A percentile compares a stretch with the other conserved stretches of the same genome.
Evolutionary conservation across 75 land plant genomes (phyloP).

Genomic region (Adiantum capillusveneris): DNA sequence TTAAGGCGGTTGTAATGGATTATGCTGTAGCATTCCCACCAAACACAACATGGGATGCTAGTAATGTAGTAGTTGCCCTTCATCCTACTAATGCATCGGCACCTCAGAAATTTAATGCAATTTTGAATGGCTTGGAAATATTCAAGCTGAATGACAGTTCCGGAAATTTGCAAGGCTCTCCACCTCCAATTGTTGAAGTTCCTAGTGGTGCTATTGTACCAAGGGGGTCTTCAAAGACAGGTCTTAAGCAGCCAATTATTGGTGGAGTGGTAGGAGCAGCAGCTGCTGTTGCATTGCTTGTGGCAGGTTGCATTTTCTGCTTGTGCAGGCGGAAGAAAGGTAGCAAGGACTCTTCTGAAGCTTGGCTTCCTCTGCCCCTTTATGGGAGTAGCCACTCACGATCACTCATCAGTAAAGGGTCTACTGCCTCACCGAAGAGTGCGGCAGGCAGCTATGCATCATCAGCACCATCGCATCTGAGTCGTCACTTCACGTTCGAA

Average conservation of each 20-base stretch:
- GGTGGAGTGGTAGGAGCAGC: constrained; percentile 30
- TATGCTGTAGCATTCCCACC: background rate
- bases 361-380: constrained; percentile 59
- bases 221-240: background rate
- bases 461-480: constrained; percentile 47
- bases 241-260: background rate
- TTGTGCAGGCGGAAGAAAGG: background rate
- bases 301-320: background rate
- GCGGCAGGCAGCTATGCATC: constrained; percentile 64
- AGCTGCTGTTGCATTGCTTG: constrained; percentile 11
- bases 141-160: constrained; percentile 43
- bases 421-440: constrained; percentile 45
- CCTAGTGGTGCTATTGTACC: background rate
- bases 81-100: constrained; percentile 9
- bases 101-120: constrained; percentile 30
- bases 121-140: constrained; percentile 71
- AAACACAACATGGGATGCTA: background rate
- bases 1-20: constrained; percentile 2
- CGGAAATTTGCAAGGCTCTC: constrained; percentile 48
- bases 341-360: background rate
- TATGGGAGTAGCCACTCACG: constrained; percentile 48
- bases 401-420: constrained; percentile 25
- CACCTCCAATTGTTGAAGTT: constrained; percentile 23
- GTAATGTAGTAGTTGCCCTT: constrained; percentile 16
- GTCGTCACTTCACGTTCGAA: constrained; percentile 34